phyloP scores from a whole-genome alignment of 257 asterid species.

The Rhazya stricta region DNA sequence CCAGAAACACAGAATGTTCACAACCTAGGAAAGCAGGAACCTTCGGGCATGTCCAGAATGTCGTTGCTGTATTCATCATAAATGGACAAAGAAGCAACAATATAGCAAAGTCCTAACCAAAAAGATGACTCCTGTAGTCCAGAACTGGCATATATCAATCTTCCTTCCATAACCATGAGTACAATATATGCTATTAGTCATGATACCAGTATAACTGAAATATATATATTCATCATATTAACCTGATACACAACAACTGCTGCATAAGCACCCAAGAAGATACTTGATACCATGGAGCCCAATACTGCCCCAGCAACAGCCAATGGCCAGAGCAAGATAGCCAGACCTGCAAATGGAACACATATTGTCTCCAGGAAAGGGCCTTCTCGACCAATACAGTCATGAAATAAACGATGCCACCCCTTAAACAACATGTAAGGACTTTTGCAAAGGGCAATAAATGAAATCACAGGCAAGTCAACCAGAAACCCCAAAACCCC shows the following conservation, averaged over 20 bases:
- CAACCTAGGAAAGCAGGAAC: slow-evolving; percentile 94
- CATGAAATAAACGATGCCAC: slow-evolving; percentile 89
- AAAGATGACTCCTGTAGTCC: slow-evolving; percentile 71
- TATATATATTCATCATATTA: not conserved
- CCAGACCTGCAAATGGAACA: slow-evolving; percentile 93
- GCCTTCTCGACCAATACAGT: slow-evolving; percentile 93
- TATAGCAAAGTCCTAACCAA: slow-evolving; percentile 82
- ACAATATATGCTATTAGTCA: not conserved
- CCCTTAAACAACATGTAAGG: slow-evolving; percentile 90
- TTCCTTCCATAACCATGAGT: not conserved
- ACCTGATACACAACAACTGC: slow-evolving; percentile 88
- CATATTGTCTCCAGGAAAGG: slow-evolving; percentile 95
- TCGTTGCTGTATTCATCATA: slow-evolving; percentile 96
- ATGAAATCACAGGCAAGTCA: slow-evolving; percentile 58
- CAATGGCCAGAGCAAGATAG: slow-evolving; percentile 91
- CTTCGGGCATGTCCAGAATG: slow-evolving; percentile 89
- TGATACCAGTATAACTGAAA: not conserved
- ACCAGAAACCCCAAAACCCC: slow-evolving; percentile 55
- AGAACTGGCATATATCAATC: slow-evolving; percentile 9
- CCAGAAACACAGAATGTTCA: not conserved
- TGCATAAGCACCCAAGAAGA: slow-evolving; percentile 88
- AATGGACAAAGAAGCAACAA: slow-evolving; percentile 75
- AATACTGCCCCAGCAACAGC: slow-evolving; percentile 80
- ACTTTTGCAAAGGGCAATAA: slow-evolving; percentile 61
- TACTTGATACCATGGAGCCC: slow-evolving; percentile 71